Percentiles rank a stretch among this genome's conserved stretches.
Conservation (phyloP, 176 grass and related monocot species). For the Carex parvula region DNA sequence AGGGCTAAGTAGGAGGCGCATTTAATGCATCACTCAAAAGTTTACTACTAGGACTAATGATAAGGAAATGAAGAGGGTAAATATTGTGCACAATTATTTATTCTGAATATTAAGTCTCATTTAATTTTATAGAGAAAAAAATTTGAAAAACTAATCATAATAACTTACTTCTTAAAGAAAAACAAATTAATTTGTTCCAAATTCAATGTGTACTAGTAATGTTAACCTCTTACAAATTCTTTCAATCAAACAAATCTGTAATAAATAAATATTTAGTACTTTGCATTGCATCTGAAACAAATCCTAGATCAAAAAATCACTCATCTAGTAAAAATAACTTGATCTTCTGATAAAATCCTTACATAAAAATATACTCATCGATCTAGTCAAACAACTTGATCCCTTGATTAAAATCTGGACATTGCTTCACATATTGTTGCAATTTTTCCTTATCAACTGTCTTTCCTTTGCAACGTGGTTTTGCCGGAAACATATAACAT, state of each 20-base stretch:
- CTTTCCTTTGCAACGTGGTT: neutral
- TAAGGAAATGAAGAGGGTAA: too few species aligned
- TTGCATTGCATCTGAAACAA: too few species aligned
- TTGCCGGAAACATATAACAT: conserved; percentile 31
- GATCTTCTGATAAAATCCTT: too few species aligned
- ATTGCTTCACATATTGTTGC: conserved; percentile 16
- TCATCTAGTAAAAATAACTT: too few species aligned
- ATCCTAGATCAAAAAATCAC: too few species aligned
- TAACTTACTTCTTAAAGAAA: neutral
- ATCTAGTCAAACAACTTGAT: conserved; percentile 28
- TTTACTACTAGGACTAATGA: conserved; percentile 17
- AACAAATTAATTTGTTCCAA: neutral
- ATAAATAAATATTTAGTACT: too few species aligned
- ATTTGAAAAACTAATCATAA: neutral
- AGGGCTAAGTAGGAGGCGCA: conserved; percentile 7
- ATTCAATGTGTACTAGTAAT: neutral
- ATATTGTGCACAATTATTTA: too few species aligned
- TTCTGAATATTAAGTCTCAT: too few species aligned
- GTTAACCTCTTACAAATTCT: neutral
- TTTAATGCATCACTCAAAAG: conserved; percentile 29
- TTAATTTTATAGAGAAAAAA: neutral
- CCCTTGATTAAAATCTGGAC: conserved; percentile 9
- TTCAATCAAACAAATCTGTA: too few species aligned
- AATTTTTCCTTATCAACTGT: neutral
- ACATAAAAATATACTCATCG: neutral